Evolutionary conservation across 805 yeast species (phyloP), one percentile per base, ranked within the genome.

Genomic region (Kurtzmaniella fragi): DNA sequence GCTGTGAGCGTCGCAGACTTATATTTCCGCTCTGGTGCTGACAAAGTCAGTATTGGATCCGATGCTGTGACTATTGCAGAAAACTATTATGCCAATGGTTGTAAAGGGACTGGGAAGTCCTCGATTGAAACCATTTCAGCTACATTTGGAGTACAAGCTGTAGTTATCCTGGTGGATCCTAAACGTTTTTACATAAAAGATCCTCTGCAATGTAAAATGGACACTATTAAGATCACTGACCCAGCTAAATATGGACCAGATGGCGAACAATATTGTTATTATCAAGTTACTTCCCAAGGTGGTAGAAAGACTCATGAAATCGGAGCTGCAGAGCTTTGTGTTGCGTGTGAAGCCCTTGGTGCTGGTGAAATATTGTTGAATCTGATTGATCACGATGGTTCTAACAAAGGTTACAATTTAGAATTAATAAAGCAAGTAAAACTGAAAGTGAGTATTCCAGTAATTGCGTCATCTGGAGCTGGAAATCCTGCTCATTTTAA

Each of bases 121-220:
- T 96, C 99, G 17, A 91, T 93, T 48, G 99, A 93, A 63, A 83
- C 95, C 0, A 93, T 93, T 20, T 87, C 97, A 1, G 74, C 76
- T 31, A 85, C 95, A 0, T 93, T 91, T 61, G 99, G 99, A 41
- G 84, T 78, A 15, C 99, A 93, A 63, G 99, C 99, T 0, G 99
- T 93, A 5, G 98, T 93, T 5, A 90, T 93, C 11, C 90, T 97
- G 0, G 95, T 93, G n/a, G 99, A 93, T 61, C 99, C 99, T 28
- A 93, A 86, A 54, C 75, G 96, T 46, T 83, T 76, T 16, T 93
- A 87, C 53, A 82, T 91, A 2, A n/a, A 52, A 5, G 64, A 71
- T 13, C 93, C 95, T 3, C 13, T 13, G 12, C 39, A 55, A 1
- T 78, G 73, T 14, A 63, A 63, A 14, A 86, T 84, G 69, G 72